A percentile compares a stretch with the other conserved stretches of the same genome.
Conservation (phyloP, 441 rosid species). For the Kokia cookei region DNA sequence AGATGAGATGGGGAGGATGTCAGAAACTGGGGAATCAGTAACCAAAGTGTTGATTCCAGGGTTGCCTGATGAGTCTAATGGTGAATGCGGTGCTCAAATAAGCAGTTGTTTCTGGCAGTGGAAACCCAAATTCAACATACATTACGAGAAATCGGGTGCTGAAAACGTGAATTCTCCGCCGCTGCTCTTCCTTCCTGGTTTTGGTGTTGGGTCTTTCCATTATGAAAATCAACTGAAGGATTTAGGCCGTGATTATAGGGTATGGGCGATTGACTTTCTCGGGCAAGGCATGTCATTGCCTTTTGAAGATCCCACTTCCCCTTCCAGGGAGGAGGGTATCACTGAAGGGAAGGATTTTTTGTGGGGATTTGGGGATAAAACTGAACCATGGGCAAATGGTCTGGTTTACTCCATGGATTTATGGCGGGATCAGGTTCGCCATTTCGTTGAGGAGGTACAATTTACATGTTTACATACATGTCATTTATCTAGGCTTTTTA, state of each 20-base stretch:
- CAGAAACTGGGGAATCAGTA: constrained; percentile 31
- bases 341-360: constrained; percentile 24
- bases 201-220: constrained; percentile 95
- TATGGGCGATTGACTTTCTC: constrained; percentile 92
- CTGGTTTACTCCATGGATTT: constrained; percentile 81
- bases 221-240: constrained; percentile 85
- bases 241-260: constrained; percentile 81
- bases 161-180: constrained; percentile 62
- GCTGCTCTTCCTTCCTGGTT: constrained; percentile 87
- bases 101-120: constrained; percentile 66
- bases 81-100: constrained; percentile 47
- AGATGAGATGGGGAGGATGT: constrained; percentile 30
- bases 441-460: constrained; percentile 73
- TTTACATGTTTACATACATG: background rate
- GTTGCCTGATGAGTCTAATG: constrained; percentile 58
- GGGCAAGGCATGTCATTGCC: constrained; percentile 94
- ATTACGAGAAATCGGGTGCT: constrained; percentile 71
- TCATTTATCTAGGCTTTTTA: background rate
- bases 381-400: constrained; percentile 76
- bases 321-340: constrained; percentile 21
- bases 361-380: constrained; percentile 92
- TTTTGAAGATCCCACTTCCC: constrained; percentile 60
- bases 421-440: constrained; percentile 85
- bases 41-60: constrained; percentile 65
- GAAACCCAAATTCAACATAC: constrained; percentile 75